Conservation (phyloP, 139 green algal genomes). For the Dunaliella primolecta region DNA sequence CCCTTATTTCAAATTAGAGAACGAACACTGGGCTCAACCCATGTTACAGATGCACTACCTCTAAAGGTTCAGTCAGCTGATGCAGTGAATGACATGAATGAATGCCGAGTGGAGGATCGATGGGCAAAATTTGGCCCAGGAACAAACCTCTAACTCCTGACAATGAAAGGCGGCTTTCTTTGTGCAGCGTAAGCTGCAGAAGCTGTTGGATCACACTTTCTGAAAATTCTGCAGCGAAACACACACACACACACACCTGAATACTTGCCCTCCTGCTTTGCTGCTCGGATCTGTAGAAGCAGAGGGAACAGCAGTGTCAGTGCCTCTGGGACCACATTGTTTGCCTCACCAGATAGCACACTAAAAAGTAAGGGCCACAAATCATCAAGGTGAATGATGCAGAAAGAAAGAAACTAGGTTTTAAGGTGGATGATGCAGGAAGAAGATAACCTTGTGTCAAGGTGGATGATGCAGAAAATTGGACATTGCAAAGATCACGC, state of each 20-base stretch:
- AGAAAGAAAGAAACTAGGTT: no score
- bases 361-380: no score
- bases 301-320: no score
- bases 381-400: no score
- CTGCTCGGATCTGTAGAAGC: constrained; percentile 16
- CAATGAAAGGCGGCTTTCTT: background rate
- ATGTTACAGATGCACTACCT: background rate
- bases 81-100: no score
- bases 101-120: no score
- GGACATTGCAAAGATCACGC: no score
- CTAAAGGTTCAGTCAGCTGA: background rate
- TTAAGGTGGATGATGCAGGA: background rate
- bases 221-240: background rate
- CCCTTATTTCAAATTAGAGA: background rate
- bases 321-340: no score
- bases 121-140: no score
- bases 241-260: constrained; percentile 15
- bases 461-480: no score
- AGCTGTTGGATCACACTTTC: background rate
- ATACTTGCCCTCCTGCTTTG: constrained; percentile 41
- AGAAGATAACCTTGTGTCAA: no score
- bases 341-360: no score
- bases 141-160: background rate
- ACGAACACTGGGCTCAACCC: background rate
- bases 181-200: background rate